These are phyloP conservation scores for Aspergillus caelatus DNA, from an alignment of 2,329 filamentous ascomycete genomes.

Conservation along the genomic window DNA sequence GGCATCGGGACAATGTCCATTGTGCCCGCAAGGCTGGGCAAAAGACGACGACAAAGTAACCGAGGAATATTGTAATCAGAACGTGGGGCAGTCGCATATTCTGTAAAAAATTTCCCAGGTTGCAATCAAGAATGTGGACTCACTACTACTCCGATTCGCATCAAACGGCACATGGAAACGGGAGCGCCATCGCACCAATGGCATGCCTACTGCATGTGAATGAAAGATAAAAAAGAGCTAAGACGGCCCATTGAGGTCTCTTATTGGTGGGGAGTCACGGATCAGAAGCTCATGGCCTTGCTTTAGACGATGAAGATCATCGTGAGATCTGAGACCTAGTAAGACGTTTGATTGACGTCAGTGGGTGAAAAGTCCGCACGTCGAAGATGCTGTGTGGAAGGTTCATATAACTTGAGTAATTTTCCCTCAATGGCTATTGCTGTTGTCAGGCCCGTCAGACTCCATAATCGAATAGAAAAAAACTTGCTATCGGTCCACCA, in stretches of 20 bases:
- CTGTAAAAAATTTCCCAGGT: not conserved
- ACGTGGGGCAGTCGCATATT: not conserved
- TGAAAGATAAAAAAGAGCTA: not conserved
- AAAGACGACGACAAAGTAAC: not conserved
- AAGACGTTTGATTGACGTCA: conserved; percentile 19
- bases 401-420: not conserved
- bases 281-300: not conserved
- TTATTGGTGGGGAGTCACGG: not conserved
- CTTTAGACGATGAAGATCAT: conserved; percentile 5
- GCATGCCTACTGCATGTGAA: not conserved
- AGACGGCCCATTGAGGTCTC: not conserved
- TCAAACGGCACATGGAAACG: not conserved
- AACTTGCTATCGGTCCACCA: conserved; percentile 1
- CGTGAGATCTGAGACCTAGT: not conserved
- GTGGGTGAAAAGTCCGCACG: conserved; percentile 6
- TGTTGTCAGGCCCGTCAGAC: not conserved
- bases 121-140: not conserved
- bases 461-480: not conserved
- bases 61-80: not conserved
- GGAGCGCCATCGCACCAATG: not conserved
- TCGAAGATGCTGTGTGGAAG: not conserved
- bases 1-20: not conserved
- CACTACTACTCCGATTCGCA: not conserved
- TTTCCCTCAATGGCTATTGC: not conserved
- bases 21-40: not conserved